Evolutionary conservation across 257 asterid species (phyloP), one percentile per base, ranked within the genome.

Genomic region (Nicotiana benthamiana): DNA sequence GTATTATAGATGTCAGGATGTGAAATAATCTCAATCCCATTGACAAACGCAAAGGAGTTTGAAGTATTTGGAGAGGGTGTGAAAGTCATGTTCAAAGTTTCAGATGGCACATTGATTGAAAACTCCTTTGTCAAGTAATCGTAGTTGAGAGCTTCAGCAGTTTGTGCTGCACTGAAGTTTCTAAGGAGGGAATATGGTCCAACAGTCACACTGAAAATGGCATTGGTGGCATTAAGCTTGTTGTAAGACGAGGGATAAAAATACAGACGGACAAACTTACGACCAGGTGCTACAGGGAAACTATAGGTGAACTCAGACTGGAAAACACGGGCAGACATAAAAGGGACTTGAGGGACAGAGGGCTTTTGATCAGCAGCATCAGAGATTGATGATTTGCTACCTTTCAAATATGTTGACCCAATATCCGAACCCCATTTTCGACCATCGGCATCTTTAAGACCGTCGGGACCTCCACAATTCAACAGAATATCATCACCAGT

Each of bases 1-100:
- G 91, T 64, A 64, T 80, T 93, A 91, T 93, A 95, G 27, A 95
- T 95, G 77, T 95, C 98, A 0, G 97, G 99, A 82, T 93, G 98
- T 0, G 99, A 91, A 68, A 93, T 86, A 4, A 95, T 81, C 90
- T 92, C 97, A 54, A 95, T 93, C 75, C 99, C 99, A 72, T 95
- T 95, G 24, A 95, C 86, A 72, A 91, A 95, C 0, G 97, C 97
- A 75, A 86, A 93, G 1, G 98, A 86, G 81, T 82, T 86, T 24
- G 90, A 34, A 66, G 82, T 53, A 81, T 75, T 70, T 12, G 70
- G 81, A 15, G 90, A 80, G 0, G 99, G 99, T 5, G 90, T 24
- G 86, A 95, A 95, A 2, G 97, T 92, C 13, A 95, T 68, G 56
- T 88, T 89, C 77, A 95, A 75, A 24, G 85, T 82, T 13, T 75